Percentiles rank a stretch among this genome's conserved stretches.
Conservation (phyloP, 441 rosid genomes). For the Syzygium syzygioides region DNA sequence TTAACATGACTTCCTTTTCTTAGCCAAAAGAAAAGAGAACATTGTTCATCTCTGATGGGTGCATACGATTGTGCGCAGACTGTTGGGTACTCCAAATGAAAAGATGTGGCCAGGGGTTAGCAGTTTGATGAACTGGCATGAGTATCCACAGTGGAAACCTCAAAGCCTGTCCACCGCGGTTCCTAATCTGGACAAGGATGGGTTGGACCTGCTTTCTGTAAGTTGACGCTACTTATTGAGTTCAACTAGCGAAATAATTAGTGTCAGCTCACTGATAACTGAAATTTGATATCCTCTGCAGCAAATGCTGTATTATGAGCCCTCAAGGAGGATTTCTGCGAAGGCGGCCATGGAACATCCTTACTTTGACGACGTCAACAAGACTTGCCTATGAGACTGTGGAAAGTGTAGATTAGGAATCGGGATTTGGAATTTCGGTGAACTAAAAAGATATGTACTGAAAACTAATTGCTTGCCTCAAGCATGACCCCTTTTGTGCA, state of each 20-base stretch:
- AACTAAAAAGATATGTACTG: background rate
- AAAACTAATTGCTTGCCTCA: slow-evolving; percentile 30
- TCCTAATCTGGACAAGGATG: slow-evolving; percentile 58
- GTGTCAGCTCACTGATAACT: slow-evolving; percentile 28
- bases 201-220: slow-evolving; percentile 72
- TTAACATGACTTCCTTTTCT: background rate
- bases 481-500: slow-evolving; percentile 18
- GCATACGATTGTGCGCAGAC: slow-evolving; percentile 29
- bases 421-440: background rate
- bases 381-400: slow-evolving; percentile 43
- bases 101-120: slow-evolving; percentile 92
- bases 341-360: slow-evolving; percentile 98
- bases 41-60: background rate
- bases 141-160: slow-evolving; percentile 92
- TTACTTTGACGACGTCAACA: slow-evolving; percentile 71
- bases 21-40: background rate
- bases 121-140: slow-evolving; percentile 89
- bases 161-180: slow-evolving; percentile 58
- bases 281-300: slow-evolving; percentile 21
- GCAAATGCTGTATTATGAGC: slow-evolving; percentile 94
- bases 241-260: background rate
- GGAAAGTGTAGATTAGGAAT: background rate
- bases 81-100: slow-evolving; percentile 92
- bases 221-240: slow-evolving; percentile 12
- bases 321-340: slow-evolving; percentile 80